Evolutionary conservation across 768 basidiomycete genomes (phyloP).

Genomic region (Thelephora ganbajun): DNA sequence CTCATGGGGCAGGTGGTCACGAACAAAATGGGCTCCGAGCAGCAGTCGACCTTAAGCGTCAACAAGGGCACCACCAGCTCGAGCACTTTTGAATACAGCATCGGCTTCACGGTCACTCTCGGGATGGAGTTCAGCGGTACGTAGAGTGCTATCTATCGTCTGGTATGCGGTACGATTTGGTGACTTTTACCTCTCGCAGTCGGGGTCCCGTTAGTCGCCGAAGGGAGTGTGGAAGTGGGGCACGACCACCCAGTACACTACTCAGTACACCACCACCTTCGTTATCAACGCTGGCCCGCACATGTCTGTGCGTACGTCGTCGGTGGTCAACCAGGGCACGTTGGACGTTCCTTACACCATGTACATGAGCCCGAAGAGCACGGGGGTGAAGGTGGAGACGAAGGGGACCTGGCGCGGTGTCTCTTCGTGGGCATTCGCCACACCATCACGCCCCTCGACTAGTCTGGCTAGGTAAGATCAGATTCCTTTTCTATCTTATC

Average conservation of each 20-base stretch:
- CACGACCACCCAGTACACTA: neutral
- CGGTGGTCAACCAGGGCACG: neutral
- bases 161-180: neutral
- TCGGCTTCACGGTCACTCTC: neutral
- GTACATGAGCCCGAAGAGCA: neutral
- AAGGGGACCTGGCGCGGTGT: too few relatives aligned
- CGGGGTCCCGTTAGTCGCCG: neutral
- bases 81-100: neutral
- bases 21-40: neutral
- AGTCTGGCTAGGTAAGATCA: too few relatives aligned
- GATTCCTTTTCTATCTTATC: too few relatives aligned
- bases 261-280: neutral
- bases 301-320: neutral
- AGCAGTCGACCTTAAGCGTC: conserved; percentile 1
- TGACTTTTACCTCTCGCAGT: neutral
- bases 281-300: conserved; percentile 1
- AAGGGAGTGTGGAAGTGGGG: conserved; percentile 2
- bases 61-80: neutral
- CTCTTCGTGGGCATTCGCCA: too few relatives aligned
- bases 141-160: neutral
- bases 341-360: conserved; percentile 3
- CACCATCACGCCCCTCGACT: too few relatives aligned
- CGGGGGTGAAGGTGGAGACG: too few relatives aligned
- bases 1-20: conserved; percentile 1
- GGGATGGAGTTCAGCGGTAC: conserved; percentile 1